Evolutionary conservation across 1,284 basidiomycete genomes (phyloP).

Genomic region (Leccinum pachyderme): DNA sequence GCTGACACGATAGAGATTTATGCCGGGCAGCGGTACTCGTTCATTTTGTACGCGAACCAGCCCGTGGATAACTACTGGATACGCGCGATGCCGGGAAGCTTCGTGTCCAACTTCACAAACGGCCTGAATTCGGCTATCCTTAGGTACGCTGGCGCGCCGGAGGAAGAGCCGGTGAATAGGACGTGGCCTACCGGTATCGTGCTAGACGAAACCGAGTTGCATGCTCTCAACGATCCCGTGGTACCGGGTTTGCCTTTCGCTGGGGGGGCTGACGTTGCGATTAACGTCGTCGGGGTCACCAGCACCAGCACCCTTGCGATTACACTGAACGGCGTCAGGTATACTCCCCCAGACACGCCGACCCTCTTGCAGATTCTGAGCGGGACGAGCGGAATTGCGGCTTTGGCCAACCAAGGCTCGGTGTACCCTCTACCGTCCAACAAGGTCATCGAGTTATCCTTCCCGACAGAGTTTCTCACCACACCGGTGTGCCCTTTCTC

Average conservation of each 20-base stretch:
- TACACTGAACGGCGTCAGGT: constrained; percentile 30
- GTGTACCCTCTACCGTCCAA: constrained; percentile 38
- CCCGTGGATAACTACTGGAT: constrained; percentile 39
- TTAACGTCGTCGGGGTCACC: constrained; percentile 24
- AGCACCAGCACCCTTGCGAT: constrained; percentile 10
- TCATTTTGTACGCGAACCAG: constrained; percentile 38
- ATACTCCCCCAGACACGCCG: constrained; percentile 32
- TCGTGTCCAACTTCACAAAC: constrained; percentile 19
- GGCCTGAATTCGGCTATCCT: constrained; percentile 46
- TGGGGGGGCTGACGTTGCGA: constrained; percentile 25
- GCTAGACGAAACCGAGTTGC: constrained; percentile 18
- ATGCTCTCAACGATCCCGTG: constrained; percentile 6
- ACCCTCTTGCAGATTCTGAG: constrained; percentile 46
- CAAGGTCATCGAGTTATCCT: constrained; percentile 39
- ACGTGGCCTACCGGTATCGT: constrained; percentile 13
- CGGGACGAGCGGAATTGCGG: constrained; percentile 37
- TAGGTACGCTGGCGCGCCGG: constrained; percentile 47
- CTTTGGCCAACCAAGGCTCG: constrained; percentile 37
- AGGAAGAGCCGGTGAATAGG: constrained; percentile 38
- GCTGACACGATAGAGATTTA: constrained; percentile 34
- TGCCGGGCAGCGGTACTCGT: constrained; percentile 39
- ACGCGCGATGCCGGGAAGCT: constrained; percentile 29
- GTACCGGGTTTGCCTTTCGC: constrained; percentile 23
- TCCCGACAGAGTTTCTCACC: constrained; percentile 21
- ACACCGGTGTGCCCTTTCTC: constrained; percentile 17